Evolutionary conservation across 805 yeast genomes (phyloP).

Genomic region (Tetrapisispora taiwanensis): DNA sequence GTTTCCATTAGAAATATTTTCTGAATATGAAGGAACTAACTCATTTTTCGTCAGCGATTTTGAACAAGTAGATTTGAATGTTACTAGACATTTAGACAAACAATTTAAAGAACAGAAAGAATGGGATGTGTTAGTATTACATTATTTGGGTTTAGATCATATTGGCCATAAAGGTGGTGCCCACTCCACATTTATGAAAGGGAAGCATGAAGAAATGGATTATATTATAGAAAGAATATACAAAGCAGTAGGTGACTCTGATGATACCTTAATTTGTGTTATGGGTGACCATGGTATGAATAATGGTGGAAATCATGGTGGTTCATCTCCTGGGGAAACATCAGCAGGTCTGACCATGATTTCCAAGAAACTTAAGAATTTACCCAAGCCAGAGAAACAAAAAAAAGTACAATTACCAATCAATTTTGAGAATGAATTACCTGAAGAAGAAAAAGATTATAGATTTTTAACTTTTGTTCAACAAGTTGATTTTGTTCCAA

Average conservation of each 20-base stretch:
- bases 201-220: slow-evolving; percentile 84
- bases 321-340: slow-evolving; percentile 86
- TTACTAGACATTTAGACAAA: slow-evolving; percentile 69
- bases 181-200: slow-evolving; percentile 63
- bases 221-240: slow-evolving; percentile 45
- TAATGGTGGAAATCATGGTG: slow-evolving; percentile 93
- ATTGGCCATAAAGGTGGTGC: slow-evolving; percentile 98
- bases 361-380: slow-evolving; percentile 45
- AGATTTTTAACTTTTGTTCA: slow-evolving; percentile 49
- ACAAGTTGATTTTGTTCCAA: slow-evolving; percentile 93
- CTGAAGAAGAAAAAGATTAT: slow-evolving; percentile 34
- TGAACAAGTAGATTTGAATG: slow-evolving; percentile 87
- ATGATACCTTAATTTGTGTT: slow-evolving; percentile 55
- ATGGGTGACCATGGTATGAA: slow-evolving; percentile 97
- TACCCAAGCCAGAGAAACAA: slow-evolving; percentile 13
- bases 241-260: slow-evolving; percentile 32
- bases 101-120: slow-evolving; percentile 37
- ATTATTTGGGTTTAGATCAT: slow-evolving; percentile 90
- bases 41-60: slow-evolving; percentile 93
- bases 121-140: slow-evolving; percentile 86
- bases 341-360: slow-evolving; percentile 69
- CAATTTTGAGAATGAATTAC: slow-evolving; percentile 27
- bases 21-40: slow-evolving; percentile 70
- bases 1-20: slow-evolving; percentile 58
- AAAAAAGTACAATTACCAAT: slow-evolving; percentile 10